These are phyloP conservation scores for Aotearoamyces nothofagi DNA, from an alignment of 2,329 filamentous ascomycete species.

Conservation along the genomic window DNA sequence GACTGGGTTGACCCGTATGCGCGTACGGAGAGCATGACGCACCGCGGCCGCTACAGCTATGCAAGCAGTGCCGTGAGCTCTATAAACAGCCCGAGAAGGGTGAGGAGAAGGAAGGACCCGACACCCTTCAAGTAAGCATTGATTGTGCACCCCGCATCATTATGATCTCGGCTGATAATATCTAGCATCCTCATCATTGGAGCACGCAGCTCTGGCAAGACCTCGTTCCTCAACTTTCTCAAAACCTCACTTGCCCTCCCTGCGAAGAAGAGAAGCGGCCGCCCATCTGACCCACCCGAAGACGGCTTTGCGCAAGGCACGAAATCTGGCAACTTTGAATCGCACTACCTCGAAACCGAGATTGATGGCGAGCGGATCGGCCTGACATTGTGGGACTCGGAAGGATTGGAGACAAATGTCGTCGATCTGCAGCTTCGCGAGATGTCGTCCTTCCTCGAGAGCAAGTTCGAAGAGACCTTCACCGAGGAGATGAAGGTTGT, in stretches of 20 bases:
- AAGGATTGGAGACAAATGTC: slow-evolving; percentile 85
- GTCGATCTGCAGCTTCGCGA: slow-evolving; percentile 89
- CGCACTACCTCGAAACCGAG: slow-evolving; percentile 86
- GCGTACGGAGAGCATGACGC: slow-evolving; percentile 85
- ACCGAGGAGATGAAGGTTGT: slow-evolving; percentile 95
- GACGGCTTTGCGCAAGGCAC: slow-evolving; percentile 34
- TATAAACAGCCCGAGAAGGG: slow-evolving; percentile 81
- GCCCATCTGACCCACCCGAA: slow-evolving; percentile 21
- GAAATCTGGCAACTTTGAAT: slow-evolving; percentile 53
- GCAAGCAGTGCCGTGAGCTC: slow-evolving; percentile 83
- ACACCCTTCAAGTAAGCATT: slow-evolving; percentile 98
- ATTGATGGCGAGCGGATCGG: slow-evolving; percentile 86
- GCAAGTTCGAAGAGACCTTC: slow-evolving; percentile 97
- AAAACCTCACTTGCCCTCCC: slow-evolving; percentile 73
- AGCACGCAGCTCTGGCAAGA: slow-evolving; percentile 79
- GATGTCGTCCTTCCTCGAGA: slow-evolving; percentile 84
- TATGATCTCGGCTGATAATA: slow-evolving; percentile 6
- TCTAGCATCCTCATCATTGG: slow-evolving; percentile 78
- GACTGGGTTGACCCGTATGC: slow-evolving; percentile 62
- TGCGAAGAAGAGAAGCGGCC: slow-evolving; percentile 50
- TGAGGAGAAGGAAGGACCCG: slow-evolving; percentile 90
- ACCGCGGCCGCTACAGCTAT: slow-evolving; percentile 92
- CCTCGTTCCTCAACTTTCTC: slow-evolving; percentile 91
- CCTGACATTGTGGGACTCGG: slow-evolving; percentile 90
- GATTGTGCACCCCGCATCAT: background rate